Base-by-base conservation (phyloP, 1,284 basidiomycete species). In the Xerocomus amazonicus region DNA sequence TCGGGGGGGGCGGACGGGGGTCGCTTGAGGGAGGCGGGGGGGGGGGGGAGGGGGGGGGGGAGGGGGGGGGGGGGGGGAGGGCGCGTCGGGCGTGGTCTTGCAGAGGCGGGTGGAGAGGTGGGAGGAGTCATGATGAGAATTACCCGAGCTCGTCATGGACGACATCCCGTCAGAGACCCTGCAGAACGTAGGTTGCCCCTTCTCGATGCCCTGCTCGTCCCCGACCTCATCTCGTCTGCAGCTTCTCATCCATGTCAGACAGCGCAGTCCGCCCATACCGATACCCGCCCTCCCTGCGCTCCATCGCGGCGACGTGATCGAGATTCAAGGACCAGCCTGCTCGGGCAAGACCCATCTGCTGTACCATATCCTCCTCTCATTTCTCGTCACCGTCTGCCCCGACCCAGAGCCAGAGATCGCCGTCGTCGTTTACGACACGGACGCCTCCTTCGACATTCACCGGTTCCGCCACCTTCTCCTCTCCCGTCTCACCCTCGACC, bases 331-430 rank as follows among this genome's bases (percentile, higher is more conserved):
- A 2, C 76, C 83, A 5, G 71, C 87, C 2, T 75, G 75, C 17
- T 81, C 82, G 14, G 90, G 87, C 33, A 92, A 92, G 67, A 84
- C 84, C 1, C 83, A 86, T 52, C 66, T 92, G 9, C 66, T 89
- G 23, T 84, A 86, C 62, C 76, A 80, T 59, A 66, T 88, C 48
- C 62, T 87, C 31, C 69, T 79, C n/a, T 76, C 72, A 26, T 83
- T 84, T 56, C 71, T 90, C 47, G 66, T 82, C 10, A 85, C 87
- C 9, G 49, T 56, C 59, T 14, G 55, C 66, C 54, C 43, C 54
- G 65, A 62, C 19, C 53, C 68, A 38, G 39, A 54, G 4, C 52
- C 81, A 9, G 75, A 72, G 37, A 83, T 81, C 61, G 74, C 75
- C 48, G 87, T 81, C 16, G 69, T 85, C 27, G 67, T 90, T 51